Conservation (phyloP, 768 basidiomycete species). For the Calocybe gangraenosa region DNA sequence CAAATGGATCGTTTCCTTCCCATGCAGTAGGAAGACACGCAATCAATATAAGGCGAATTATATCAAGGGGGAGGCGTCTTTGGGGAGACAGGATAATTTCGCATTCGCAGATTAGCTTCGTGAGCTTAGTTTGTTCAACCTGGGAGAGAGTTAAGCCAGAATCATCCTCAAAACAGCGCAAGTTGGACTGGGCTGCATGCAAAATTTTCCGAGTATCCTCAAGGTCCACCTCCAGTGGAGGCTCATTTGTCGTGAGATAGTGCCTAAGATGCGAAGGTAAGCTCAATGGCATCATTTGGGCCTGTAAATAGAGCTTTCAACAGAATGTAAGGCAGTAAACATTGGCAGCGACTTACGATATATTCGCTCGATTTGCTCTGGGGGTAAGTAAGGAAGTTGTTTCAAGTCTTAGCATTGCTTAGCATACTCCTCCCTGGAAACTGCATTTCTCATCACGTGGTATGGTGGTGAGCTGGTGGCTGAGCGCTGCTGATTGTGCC, state of each 20-base stretch:
- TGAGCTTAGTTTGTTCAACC: neutral
- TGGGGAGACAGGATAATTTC: neutral
- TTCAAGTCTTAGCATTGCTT: no score
- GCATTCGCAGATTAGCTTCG: neutral
- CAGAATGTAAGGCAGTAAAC: no score
- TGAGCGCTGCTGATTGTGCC: no score
- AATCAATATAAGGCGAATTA: neutral
- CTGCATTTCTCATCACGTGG: no score
- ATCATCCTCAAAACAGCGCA: neutral
- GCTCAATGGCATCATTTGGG: neutral
- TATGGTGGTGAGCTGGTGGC: no score
- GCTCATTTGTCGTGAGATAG: neutral
- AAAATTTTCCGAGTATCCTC: neutral
- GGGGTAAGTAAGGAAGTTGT: no score
- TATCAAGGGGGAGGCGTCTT: neutral
- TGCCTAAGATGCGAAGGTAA: neutral
- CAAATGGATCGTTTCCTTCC: neutral
- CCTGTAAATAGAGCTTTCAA: no score
- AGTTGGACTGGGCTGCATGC: neutral
- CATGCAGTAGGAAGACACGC: neutral
- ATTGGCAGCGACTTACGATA: no score
- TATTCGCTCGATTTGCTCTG: no score
- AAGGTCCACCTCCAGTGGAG: neutral
- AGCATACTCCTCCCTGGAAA: no score
- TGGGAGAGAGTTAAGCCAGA: neutral